Base-by-base conservation (phyloP, 2,329 filamentous ascomycete species). In the Leptoxyphium fumago region DNA sequence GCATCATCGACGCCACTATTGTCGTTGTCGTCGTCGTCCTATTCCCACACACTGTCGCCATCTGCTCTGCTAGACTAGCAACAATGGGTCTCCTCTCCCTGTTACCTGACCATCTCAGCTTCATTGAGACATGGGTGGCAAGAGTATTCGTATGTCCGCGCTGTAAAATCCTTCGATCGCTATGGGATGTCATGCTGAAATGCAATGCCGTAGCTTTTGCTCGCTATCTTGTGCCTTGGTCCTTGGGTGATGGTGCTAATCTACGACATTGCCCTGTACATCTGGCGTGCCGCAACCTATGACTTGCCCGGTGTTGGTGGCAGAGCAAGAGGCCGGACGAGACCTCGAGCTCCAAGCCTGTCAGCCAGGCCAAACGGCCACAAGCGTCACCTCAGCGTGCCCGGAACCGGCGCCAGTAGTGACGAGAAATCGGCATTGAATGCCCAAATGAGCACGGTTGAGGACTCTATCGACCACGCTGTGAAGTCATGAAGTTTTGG, bases 41-140 rank as follows among this genome's bases (percentile, higher is more conserved):
- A 3, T 26, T 26, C 21, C 7, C 21, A 7, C 21, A 26, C 4
- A 26, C 21, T 26, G 21, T 26, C 21, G 21, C 21, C 21, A 26
- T 26, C 21, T 26, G 21, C 21, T 26, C 21, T 26, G 21, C 7
- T 26, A 26, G 21, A 26, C 21, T 7, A 26, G 28, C 32, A 44
- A 50, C 43, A 41, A 82, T 82, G 79, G 72, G 73, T 39, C 72
- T 75, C 67, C 76, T 78, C 50, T 82, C 78, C 2, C 72, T 83
- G 46, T 70, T 83, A 29, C 79, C 79, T 1, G 64, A 70, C 14
- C 65, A 71, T 45, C 65, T 80, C 43, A 70, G 66, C 38, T 65
- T 67, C 34, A 58, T 81, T 43, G 79, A 83, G 58, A 72, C 68
- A 42, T 82, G 77, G 77, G 64, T 76, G 45, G 72, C 72, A 39